phyloP scores from a whole-genome alignment of 106 monocot species.

The Platanthera guangdongensis region DNA sequence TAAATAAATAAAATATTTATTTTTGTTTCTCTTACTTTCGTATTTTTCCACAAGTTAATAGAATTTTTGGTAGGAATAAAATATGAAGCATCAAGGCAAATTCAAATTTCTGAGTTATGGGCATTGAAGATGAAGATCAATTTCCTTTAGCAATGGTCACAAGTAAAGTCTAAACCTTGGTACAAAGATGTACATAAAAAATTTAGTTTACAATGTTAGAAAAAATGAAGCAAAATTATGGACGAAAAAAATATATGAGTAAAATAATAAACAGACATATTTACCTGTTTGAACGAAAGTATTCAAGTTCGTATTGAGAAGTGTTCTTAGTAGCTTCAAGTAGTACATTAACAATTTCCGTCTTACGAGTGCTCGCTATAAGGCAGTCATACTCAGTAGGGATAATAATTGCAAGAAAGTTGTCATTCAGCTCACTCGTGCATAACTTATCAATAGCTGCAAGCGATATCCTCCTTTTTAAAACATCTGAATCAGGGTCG shows the following conservation, averaged over 20 bases:
- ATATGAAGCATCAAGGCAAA: neutral
- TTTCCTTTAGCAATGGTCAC: neutral
- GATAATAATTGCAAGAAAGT: conserved; percentile 80
- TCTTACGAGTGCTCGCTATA: conserved; percentile 82
- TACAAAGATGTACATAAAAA: neutral
- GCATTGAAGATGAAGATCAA: neutral
- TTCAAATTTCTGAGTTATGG: neutral
- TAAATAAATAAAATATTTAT: too few species aligned
- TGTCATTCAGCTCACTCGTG: conserved; percentile 71
- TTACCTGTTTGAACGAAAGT: conserved; percentile 67
- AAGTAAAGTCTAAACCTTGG: neutral
- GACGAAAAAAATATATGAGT: neutral
- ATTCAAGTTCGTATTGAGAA: conserved; percentile 53
- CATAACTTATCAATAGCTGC: conserved; percentile 68
- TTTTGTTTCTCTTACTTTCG: too few species aligned
- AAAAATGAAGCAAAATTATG: neutral
- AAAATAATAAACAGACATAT: neutral
- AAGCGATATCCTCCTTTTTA: conserved; percentile 78
- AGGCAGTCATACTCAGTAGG: conserved; percentile 87
- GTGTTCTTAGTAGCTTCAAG: conserved; percentile 55
- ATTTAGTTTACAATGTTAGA: neutral
- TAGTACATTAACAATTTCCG: conserved; percentile 63
- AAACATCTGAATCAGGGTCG: conserved; percentile 60
- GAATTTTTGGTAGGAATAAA: neutral
- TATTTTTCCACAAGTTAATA: neutral